Base-by-base conservation (phyloP, 2,329 filamentous ascomycete species). In the Aaosphaeria pasadenensis region DNA sequence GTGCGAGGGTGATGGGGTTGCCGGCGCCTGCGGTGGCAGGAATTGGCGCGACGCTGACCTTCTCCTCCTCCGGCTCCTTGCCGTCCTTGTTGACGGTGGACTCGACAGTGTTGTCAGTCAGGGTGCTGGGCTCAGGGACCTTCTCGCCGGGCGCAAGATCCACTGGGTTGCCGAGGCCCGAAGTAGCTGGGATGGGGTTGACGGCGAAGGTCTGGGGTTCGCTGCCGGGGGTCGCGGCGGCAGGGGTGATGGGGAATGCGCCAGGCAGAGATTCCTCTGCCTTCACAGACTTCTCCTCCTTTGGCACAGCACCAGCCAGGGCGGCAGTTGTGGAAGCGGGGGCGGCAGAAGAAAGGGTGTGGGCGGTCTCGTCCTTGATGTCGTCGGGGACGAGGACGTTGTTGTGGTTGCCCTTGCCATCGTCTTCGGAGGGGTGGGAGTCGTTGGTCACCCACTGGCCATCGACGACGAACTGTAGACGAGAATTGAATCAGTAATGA, bases 381-480 rank as follows among this genome's bases (percentile, higher is more conserved):
- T 89, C 81, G 54, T 90, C 82, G 49, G 87, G 84, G 38, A 82
- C 81, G 48, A 99, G 81, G 55, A 96, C 84, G 83, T 97, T 97
- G 81, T 97, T 97, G 62, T 91, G 78, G 80, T 92, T 96, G 63
- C 88, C 87, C 63, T 85, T 79, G 56, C 82, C 80, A 77, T 96
- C 92, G 64, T 84, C 83, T 74, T 96, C 91, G 73, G 87, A 86
- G 50, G 88, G 88, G 39, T 86, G 87, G 50, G 84, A 84, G 61
- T 86, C 83, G 73, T 96, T 91, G 69, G 85, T 88, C 44, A 84
- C 85, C 94, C 94, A 99, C 60, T 82, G 83, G 59, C 88, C 89
- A 80, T 99, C 90, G 58, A 96, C 92, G 62, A 99, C 88, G 71
- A 96, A 99, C 92, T 96, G 70, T 47, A 62, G 36, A 45, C 17